phyloP scores from a whole-genome alignment of 1,284 basidiomycete species.

The Pterulicium gracile region DNA sequence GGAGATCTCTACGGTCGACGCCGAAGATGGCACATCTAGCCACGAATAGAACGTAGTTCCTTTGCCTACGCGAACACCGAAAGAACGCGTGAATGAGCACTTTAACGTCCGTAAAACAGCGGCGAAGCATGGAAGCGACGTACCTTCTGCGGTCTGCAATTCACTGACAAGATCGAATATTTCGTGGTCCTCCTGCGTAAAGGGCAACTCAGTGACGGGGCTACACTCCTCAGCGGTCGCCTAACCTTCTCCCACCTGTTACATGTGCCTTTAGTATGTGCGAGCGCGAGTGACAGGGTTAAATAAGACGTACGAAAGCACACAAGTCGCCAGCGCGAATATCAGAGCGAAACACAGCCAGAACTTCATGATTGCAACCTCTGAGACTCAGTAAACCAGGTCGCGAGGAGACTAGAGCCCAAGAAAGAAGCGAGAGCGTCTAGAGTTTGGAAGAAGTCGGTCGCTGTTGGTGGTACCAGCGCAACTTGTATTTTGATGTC shows the following conservation, averaged over 20 bases:
- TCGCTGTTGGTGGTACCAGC: no score
- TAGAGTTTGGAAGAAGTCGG: no score
- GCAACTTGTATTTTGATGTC: no score
- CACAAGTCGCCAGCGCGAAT: conserved; percentile 20
- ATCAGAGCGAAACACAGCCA: conserved; percentile 18
- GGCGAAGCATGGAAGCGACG: conserved; percentile 3
- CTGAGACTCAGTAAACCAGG: no score
- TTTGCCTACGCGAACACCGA: conserved; percentile 29
- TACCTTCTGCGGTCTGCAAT: conserved; percentile 75
- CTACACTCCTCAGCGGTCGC: no score
- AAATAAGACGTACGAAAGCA: conserved; percentile 17
- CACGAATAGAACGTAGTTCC: conserved; percentile 87
- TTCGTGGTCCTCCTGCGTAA: conserved; percentile 75
- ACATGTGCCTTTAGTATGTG: not conserved
- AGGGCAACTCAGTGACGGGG: no score
- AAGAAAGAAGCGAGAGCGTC: no score
- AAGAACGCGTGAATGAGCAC: not conserved
- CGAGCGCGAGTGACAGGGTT: not conserved
- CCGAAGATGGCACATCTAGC: conserved; percentile 63
- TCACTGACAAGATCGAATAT: conserved; percentile 92
- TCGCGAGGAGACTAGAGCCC: no score
- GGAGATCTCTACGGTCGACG: conserved; percentile 63
- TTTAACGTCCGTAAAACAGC: not conserved
- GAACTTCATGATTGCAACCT: conserved; percentile 19
- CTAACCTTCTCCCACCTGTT: conserved; percentile 1